These are phyloP conservation scores for Pneumocystis canis DNA, from an alignment of 1,139 yeast species.

Conservation along the genomic window DNA sequence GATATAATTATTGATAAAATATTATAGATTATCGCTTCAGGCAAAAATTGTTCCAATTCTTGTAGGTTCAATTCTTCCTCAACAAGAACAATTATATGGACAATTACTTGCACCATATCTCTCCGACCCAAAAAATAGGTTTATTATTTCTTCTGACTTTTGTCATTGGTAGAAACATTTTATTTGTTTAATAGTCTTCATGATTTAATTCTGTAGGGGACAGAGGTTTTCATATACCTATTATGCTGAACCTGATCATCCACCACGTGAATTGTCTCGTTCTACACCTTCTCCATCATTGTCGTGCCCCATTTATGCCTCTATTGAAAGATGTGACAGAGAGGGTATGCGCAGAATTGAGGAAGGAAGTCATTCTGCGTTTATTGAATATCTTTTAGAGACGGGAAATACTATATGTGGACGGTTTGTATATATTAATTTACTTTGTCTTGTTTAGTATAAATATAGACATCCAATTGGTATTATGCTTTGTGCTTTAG, in stretches of 20 bases:
- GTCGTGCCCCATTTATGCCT: slow-evolving; percentile 41
- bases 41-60: slow-evolving; percentile 55
- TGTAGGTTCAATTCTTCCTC: slow-evolving; percentile 47
- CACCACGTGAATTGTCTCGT: slow-evolving; percentile 6
- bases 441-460: too few relatives aligned
- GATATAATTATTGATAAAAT: slow-evolving; percentile 26
- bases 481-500: slow-evolving; percentile 43
- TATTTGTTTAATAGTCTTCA: slow-evolving; percentile 15
- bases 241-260: slow-evolving; percentile 16
- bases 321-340: slow-evolving; percentile 59
- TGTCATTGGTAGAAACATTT: slow-evolving; percentile 80
- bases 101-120: slow-evolving; percentile 40
- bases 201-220: slow-evolving; percentile 44
- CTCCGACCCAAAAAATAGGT: slow-evolving; percentile 43
- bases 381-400: slow-evolving; percentile 48
- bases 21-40: slow-evolving; percentile 8
- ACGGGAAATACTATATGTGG: slow-evolving; percentile 94
- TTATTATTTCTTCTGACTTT: slow-evolving; percentile 77
- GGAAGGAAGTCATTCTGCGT: slow-evolving; percentile 39
- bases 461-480: slow-evolving; percentile 44
- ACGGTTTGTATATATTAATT: slow-evolving; percentile 24
- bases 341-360: slow-evolving; percentile 39
- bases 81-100: slow-evolving; percentile 35
- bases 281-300: slow-evolving; percentile 6
- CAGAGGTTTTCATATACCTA: slow-evolving; percentile 17